Percentiles rank a stretch among this genome's conserved stretches.
These are phyloP conservation scores for Paraconiothyrium brasiliense DNA, from an alignment of 2,329 filamentous ascomycete species.

Conservation along the genomic window DNA sequence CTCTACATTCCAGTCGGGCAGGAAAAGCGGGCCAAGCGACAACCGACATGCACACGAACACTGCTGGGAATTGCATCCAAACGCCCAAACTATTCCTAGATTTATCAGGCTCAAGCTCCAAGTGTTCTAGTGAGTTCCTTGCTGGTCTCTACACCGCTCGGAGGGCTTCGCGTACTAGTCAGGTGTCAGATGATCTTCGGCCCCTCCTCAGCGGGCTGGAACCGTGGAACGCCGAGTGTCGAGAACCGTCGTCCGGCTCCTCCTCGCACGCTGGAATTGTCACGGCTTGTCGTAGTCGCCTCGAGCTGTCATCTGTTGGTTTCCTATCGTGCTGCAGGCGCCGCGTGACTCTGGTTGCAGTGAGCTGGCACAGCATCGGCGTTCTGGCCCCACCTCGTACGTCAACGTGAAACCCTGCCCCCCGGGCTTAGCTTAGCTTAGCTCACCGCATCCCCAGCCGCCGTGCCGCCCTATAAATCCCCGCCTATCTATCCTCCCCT, in stretches of 20 bases:
- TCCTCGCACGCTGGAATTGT: neutral
- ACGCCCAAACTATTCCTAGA: too few species aligned
- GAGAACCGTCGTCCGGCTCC: too few species aligned
- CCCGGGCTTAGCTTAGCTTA: neutral
- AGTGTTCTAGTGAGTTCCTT: too few species aligned
- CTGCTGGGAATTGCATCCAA: neutral
- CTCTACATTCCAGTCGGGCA: neutral
- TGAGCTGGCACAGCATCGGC: constrained; percentile 5
- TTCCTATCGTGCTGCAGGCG: neutral
- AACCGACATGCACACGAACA: neutral
- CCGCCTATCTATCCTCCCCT: neutral
- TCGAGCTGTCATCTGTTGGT: neutral
- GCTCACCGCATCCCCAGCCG: constrained; percentile 1
- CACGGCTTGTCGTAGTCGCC: neutral
- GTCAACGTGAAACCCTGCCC: constrained; percentile 1
- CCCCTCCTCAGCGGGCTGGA: too few species aligned
- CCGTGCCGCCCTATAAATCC: constrained; percentile 10
- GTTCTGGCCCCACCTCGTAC: neutral
- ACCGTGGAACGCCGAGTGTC: too few species aligned
- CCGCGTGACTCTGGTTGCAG: constrained; percentile 4
- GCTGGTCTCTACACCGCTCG: too few species aligned
- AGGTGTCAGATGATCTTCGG: too few species aligned
- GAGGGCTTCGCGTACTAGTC: too few species aligned
- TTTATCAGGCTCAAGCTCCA: too few species aligned
- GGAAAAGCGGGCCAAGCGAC: neutral